These are phyloP conservation scores for Trypanosoma rangeli DNA, from an alignment of 208 protist genomes.

Conservation along the genomic window DNA sequence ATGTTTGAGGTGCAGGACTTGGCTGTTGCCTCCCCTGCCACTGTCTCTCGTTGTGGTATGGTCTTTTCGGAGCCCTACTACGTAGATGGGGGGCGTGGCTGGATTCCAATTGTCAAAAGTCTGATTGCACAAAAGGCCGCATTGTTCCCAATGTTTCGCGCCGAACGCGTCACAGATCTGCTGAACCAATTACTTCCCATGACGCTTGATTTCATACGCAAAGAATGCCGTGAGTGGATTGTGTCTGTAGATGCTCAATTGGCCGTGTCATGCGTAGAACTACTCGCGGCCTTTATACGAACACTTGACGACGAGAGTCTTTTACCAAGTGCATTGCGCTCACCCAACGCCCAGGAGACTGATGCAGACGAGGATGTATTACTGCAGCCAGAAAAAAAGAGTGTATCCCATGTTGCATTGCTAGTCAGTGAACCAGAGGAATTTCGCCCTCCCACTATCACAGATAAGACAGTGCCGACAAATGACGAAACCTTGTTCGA, in stretches of 20 bases:
- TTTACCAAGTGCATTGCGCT: conserved; percentile 16
- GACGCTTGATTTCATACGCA: conserved; percentile 87
- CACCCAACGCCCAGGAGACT: conserved; percentile 24
- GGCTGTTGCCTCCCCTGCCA: conserved; percentile 97
- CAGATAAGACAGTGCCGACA: conserved; percentile 35
- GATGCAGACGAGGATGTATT: conserved; percentile 26
- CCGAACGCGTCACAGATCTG: conserved; percentile 74
- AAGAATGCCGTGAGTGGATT: conserved; percentile 89
- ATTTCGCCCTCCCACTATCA: conserved; percentile 73
- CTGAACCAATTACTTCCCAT: conserved; percentile 72
- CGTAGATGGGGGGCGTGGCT: conserved; percentile 87
- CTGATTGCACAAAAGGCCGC: conserved; percentile 57
- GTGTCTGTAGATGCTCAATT: conserved; percentile 89
- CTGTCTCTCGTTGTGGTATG: conserved; percentile 99
- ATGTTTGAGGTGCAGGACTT: conserved; percentile 99
- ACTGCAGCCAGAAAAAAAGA: not conserved
- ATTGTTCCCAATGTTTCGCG: conserved; percentile 40
- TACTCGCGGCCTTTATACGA: conserved; percentile 80
- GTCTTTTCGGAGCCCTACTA: conserved; percentile 96
- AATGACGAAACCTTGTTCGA: conserved; percentile 83
- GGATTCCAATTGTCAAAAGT: conserved; percentile 76
- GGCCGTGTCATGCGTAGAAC: conserved; percentile 87
- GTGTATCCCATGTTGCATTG: not conserved
- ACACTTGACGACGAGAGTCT: conserved; percentile 46
- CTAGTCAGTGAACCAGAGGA: conserved; percentile 44